phyloP scores from a whole-genome alignment of 2,329 filamentous ascomycete species.

The Xylaria sp. region DNA sequence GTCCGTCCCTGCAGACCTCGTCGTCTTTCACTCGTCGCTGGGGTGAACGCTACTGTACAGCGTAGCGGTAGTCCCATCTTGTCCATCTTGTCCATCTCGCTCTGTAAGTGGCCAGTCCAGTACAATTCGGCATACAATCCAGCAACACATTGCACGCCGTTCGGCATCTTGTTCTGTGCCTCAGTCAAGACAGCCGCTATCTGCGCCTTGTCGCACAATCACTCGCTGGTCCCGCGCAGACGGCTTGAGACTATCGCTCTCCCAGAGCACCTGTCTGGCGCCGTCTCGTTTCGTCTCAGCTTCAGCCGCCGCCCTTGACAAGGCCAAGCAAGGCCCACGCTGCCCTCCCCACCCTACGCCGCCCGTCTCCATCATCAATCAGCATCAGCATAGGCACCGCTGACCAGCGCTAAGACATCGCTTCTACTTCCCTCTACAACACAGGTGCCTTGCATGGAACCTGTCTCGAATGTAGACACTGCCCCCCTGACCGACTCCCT shows the following conservation, averaged over 20 bases:
- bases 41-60: constrained; percentile 42
- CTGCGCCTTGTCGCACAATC: constrained; percentile 37
- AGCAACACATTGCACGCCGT: not conserved
- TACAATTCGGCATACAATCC: not conserved
- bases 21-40: constrained; percentile 44
- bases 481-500: constrained; percentile 35
- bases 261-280: constrained; percentile 33
- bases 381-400: constrained; percentile 17
- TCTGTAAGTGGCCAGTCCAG: constrained; percentile 41
- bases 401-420: constrained; percentile 17
- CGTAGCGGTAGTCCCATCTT: not conserved
- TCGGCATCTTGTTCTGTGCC: constrained; percentile 26
- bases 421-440: constrained; percentile 23
- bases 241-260: constrained; percentile 32
- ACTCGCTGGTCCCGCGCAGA: constrained; percentile 37
- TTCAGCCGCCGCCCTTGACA: constrained; percentile 44
- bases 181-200: constrained; percentile 23
- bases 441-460: constrained; percentile 35
- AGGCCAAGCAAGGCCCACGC: constrained; percentile 39
- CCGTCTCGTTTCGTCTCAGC: constrained; percentile 42
- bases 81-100: not conserved
- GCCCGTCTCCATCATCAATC: constrained; percentile 38
- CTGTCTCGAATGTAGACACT: constrained; percentile 45
- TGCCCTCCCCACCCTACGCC: constrained; percentile 35
- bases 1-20: constrained; percentile 42